phyloP scores from a whole-genome alignment of 73 alveolate species.

The Paramecium pentaurelia region DNA sequence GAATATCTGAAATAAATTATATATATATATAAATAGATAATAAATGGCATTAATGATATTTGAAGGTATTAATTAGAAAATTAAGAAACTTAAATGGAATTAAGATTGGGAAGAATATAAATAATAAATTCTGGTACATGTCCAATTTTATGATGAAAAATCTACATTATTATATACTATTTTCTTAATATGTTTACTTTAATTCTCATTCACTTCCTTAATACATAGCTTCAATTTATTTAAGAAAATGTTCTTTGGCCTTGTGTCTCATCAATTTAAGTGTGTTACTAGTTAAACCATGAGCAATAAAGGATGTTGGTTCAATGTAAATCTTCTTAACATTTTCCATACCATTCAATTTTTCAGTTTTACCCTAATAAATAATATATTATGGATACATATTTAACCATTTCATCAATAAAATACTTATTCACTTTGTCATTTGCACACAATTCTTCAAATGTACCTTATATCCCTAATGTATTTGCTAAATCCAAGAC shows the following conservation, averaged over 20 bases:
- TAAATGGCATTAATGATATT: too few species aligned
- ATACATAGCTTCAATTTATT: constrained; percentile 72
- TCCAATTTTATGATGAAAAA: too few species aligned
- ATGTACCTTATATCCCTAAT: constrained; percentile 10
- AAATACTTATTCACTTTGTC: constrained; percentile 25
- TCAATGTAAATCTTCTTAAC: constrained; percentile 78
- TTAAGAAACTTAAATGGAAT: too few species aligned
- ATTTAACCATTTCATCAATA: constrained; percentile 53
- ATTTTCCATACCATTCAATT: constrained; percentile 81
- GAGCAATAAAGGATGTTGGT: constrained; percentile 67
- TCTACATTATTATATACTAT: neutral
- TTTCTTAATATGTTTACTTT: neutral
- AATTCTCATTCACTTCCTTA: constrained; percentile 21
- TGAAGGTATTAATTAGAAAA: too few species aligned
- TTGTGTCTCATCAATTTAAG: constrained; percentile 85
- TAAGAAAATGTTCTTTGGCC: constrained; percentile 71
- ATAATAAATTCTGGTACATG: too few species aligned
- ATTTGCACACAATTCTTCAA: constrained; percentile 61
- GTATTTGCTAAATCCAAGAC: constrained; percentile 62
- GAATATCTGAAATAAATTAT: too few species aligned
- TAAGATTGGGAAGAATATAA: too few species aligned
- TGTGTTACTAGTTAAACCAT: constrained; percentile 84
- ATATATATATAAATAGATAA: too few species aligned
- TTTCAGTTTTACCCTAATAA: constrained; percentile 62
- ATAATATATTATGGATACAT: neutral